Base-by-base conservation (phyloP, 2,329 filamentous ascomycete species). In the Endoconidiophora laricicola region DNA sequence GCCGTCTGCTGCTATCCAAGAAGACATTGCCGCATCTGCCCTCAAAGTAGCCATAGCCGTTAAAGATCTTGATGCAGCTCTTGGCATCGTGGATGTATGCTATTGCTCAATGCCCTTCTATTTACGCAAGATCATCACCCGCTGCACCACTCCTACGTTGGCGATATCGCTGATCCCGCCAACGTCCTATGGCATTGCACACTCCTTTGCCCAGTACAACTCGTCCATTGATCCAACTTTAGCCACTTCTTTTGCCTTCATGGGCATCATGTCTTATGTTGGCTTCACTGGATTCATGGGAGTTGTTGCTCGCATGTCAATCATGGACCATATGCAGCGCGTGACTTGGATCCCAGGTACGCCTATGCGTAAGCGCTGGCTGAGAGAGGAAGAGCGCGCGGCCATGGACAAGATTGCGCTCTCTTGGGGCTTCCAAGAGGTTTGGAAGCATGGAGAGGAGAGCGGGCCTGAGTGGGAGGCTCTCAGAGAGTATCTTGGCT, bases 281-380 rank as follows among this genome's bases (percentile, higher is more conserved):
- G 74, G 78, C 18, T 85, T 86, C 55, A 87, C 87, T 3, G 80
- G 78, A 3, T 86, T 81, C 7, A 76, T 96, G 48, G 91, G 90
- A 2, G 67, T 91, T 40, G 78, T 96, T 37, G 86, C 90, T 6
- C 69, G 93, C 53, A 80, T 86, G 23, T 95, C 90, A 33, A 73
- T 81, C 54, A 95, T 95, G 64, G 88, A 96, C 62, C 87, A 96
- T 65, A 94, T 95, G 85, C 81, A 83, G 59, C 78, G 91, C 18
- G 86, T 96, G 4, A 88, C 86, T 2, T 98, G 91, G 91, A 73
- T 82, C 6, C 78, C 78, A 0, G 91, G 91, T 9, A 81, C 86
- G 33, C 82, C 85, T 20, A 67, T 96, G 55, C 74, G 83, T 54
- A 75, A 86, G 59, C 76, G 91, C 12, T 96, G 88, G 84, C 63